Percentiles rank a stretch among this genome's conserved stretches.
Evolutionary conservation across 192 early-diverging fungal genomes (phyloP).

Genomic region (Phlyctochytrium arcticum): DNA sequence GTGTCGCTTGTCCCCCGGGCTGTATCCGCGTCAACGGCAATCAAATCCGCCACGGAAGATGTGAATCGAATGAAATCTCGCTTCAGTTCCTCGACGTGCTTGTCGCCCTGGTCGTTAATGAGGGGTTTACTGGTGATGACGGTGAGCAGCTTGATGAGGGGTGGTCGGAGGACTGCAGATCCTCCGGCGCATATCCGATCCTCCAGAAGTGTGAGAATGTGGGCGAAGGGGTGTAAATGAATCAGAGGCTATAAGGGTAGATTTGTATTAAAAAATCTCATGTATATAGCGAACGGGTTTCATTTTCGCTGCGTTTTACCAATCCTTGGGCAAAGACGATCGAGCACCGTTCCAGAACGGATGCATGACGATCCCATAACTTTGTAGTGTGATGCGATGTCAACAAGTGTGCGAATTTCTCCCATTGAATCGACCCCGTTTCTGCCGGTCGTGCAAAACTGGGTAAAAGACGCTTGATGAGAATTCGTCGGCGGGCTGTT

Average conservation of each 20-base stretch:
- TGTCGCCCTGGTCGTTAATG: neutral
- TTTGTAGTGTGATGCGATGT: neutral
- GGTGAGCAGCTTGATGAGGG: constrained; percentile 5
- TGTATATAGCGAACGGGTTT: neutral
- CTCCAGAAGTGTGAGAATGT: neutral
- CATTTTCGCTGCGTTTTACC: neutral
- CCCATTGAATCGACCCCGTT: constrained; percentile 1
- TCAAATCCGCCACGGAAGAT: neutral
- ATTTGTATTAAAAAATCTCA: neutral
- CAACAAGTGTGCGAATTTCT: neutral
- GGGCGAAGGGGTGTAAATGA: neutral
- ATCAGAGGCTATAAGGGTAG: neutral
- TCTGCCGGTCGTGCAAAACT: constrained; percentile 3
- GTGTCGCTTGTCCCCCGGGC: too few relatives aligned
- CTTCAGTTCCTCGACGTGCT: constrained; percentile 2
- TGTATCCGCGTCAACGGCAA: neutral
- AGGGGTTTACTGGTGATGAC: constrained; percentile 6
- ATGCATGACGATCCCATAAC: constrained; percentile 10
- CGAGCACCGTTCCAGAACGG: constrained; percentile 11
- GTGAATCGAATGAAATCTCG: constrained; percentile 6
- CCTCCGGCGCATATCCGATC: neutral
- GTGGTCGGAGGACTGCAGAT: neutral
- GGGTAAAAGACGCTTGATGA: constrained; percentile 10
- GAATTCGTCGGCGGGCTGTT: neutral
- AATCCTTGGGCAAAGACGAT: neutral